Evolutionary conservation across 768 basidiomycete genomes (phyloP).

Genomic region (Boletales sp.): DNA sequence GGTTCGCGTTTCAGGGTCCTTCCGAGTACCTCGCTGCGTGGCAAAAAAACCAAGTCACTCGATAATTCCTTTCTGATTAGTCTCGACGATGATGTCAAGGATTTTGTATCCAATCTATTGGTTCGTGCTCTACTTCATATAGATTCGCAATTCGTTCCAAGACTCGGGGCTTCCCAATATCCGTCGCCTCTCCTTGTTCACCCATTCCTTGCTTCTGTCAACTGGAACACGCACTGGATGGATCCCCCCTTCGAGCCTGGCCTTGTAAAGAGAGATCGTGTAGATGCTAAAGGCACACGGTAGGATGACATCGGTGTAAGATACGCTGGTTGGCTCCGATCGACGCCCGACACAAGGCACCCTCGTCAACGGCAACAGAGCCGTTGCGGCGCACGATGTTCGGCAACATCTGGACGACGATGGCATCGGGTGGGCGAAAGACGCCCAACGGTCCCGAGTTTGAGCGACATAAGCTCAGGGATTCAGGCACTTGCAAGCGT

Average conservation of each 20-base stretch:
- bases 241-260: slow-evolving; percentile 57
- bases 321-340: slow-evolving; percentile 36
- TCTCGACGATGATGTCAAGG: slow-evolving; percentile 78
- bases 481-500: slow-evolving; percentile 11
- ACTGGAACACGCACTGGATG: slow-evolving; percentile 67
- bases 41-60: slow-evolving; percentile 83
- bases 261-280: slow-evolving; percentile 45
- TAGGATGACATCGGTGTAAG: slow-evolving; percentile 62
- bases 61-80: slow-evolving; percentile 85
- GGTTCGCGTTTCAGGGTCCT: slow-evolving; percentile 85
- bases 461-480: slow-evolving; percentile 21
- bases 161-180: slow-evolving; percentile 53
- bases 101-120: slow-evolving; percentile 74
- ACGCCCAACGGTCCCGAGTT: slow-evolving; percentile 37
- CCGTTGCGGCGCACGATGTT: neutral
- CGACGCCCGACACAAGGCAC: slow-evolving; percentile 11
- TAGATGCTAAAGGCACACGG: slow-evolving; percentile 29
- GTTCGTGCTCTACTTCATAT: slow-evolving; percentile 41
- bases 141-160: slow-evolving; percentile 56
- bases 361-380: neutral
- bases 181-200: slow-evolving; percentile 49
- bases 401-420: slow-evolving; percentile 21
- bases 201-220: slow-evolving; percentile 54
- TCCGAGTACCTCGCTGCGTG: slow-evolving; percentile 88
- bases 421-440: slow-evolving; percentile 51